These are phyloP conservation scores for Platismatia glauca DNA, from an alignment of 495 filamentous ascomycete genomes.

Conservation along the genomic window DNA sequence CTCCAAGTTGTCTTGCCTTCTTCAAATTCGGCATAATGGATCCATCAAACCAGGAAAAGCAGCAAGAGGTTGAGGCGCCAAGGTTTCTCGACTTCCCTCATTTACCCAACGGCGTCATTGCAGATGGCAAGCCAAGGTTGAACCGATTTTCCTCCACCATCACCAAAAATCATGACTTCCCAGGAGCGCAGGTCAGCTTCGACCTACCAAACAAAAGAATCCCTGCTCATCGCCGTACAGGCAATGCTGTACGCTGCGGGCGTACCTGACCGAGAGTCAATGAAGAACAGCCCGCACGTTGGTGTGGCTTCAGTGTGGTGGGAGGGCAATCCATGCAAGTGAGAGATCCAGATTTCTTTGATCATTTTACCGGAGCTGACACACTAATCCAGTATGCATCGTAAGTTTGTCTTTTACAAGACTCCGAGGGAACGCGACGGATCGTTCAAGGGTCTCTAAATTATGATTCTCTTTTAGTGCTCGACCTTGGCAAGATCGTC, in stretches of 20 bases:
- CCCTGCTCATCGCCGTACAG: slow-evolving; percentile 32
- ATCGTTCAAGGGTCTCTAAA: not conserved
- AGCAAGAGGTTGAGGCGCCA: slow-evolving; percentile 40
- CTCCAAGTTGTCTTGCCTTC: not conserved
- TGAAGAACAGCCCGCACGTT: slow-evolving; percentile 87
- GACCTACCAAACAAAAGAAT: slow-evolving; percentile 7
- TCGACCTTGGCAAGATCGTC: slow-evolving; percentile 82
- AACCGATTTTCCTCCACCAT: slow-evolving; percentile 66
- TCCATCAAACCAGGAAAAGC: slow-evolving; percentile 33
- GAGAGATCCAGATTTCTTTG: slow-evolving; percentile 15
- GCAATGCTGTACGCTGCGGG: slow-evolving; percentile 96
- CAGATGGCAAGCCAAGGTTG: slow-evolving; percentile 54
- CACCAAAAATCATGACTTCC: slow-evolving; percentile 81
- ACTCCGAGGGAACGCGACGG: not conserved
- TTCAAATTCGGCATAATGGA: slow-evolving; percentile 33
- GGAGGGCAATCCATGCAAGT: slow-evolving; percentile 93
- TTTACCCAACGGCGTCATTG: slow-evolving; percentile 46
- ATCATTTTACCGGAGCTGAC: slow-evolving; percentile 10
- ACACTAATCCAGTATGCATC: slow-evolving; percentile 30
- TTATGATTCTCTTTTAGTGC: slow-evolving; percentile 40
- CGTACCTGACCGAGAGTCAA: slow-evolving; percentile 70
- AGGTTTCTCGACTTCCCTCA: slow-evolving; percentile 55
- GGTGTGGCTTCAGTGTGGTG: slow-evolving; percentile 91
- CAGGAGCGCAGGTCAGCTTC: slow-evolving; percentile 70
- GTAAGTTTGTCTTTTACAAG: slow-evolving; percentile 18